Conservation (phyloP, 2,329 filamentous ascomycete species). For the Fusarium austroafricanum region DNA sequence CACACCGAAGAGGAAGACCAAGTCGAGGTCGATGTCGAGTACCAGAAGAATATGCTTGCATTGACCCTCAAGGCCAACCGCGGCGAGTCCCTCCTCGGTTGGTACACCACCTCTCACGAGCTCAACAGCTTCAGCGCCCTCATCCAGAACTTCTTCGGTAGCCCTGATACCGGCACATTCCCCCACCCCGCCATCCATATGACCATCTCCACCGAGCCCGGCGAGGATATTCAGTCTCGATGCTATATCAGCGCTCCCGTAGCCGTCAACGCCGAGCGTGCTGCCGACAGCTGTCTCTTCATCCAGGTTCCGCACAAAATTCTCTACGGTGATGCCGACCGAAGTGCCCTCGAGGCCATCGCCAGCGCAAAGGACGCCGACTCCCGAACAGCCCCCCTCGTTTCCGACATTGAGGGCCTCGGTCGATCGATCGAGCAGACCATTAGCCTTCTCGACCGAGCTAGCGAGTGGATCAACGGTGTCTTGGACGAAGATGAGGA, state of each 20-base stretch:
- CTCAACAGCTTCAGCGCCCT: constrained; percentile 98
- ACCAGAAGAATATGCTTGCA: constrained; percentile 99
- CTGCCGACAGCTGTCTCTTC: constrained; percentile 96
- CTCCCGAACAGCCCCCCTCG: constrained; percentile 76
- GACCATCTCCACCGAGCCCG: constrained; percentile 90
- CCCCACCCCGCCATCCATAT: constrained; percentile 98
- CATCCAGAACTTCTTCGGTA: constrained; percentile 98
- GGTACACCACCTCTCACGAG: constrained; percentile 97
- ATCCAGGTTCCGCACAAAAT: constrained; percentile 97
- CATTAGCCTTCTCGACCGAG: constrained; percentile 88
- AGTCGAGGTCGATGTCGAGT: constrained; percentile 99
- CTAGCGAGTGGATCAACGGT: constrained; percentile 90
- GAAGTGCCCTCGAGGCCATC: constrained; percentile 80
- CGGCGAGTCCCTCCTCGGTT: constrained; percentile 93
- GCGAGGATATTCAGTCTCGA: constrained; percentile 87
- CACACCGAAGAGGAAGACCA: constrained; percentile 99
- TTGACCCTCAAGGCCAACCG: constrained; percentile 94
- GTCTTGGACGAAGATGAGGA: constrained; percentile 93
- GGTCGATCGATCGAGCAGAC: constrained; percentile 89
- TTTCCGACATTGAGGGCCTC: constrained; percentile 90
- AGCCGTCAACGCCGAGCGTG: constrained; percentile 92
- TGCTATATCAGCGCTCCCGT: constrained; percentile 97
- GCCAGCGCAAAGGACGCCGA: constrained; percentile 84
- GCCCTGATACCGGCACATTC: constrained; percentile 95
- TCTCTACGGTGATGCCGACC: constrained; percentile 81